phyloP scores from a whole-genome alignment of 208 protist species.

The Trypanosoma platydactyli region DNA sequence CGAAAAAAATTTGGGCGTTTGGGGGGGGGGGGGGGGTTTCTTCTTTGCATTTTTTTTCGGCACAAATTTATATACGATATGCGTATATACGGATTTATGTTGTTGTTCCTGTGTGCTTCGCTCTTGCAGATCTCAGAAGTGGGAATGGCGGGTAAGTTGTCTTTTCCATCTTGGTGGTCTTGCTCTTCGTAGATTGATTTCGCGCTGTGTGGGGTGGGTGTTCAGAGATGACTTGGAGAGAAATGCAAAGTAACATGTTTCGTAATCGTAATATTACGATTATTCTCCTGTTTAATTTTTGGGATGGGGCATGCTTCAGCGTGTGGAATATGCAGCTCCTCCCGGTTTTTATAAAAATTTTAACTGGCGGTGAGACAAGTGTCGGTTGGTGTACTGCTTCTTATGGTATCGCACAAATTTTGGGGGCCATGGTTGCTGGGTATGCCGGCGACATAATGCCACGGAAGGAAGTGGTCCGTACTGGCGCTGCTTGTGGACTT shows the following conservation, averaged over 20 bases:
- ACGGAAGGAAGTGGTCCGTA: constrained; percentile 25
- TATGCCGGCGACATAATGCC: constrained; percentile 27
- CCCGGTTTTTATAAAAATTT: constrained; percentile 33
- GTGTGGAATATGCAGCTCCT: constrained; percentile 50
- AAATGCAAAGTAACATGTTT: not conserved
- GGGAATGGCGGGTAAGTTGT: too few relatives aligned
- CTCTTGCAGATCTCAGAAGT: too few relatives aligned
- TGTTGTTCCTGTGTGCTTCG: too few relatives aligned
- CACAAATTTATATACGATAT: too few relatives aligned
- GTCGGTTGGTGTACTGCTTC: constrained; percentile 37
- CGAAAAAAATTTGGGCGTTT: too few relatives aligned
- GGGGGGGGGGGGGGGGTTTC: too few relatives aligned
- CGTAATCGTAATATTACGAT: constrained; percentile 38
- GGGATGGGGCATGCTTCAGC: constrained; percentile 43
- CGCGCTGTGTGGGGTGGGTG: too few relatives aligned
- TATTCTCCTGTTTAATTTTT: constrained; percentile 43
- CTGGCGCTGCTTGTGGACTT: constrained; percentile 24
- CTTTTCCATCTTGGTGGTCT: not conserved
- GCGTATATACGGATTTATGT: too few relatives aligned
- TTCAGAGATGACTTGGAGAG: not conserved
- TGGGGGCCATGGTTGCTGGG: constrained; percentile 33
- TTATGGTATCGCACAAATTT: constrained; percentile 45
- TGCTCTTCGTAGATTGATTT: too few relatives aligned
- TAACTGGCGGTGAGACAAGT: constrained; percentile 26
- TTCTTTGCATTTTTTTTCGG: too few relatives aligned